Percentiles rank a stretch among this genome's conserved stretches.
These are phyloP conservation scores for Nematocida sp. DNA, from an alignment of 371 early-diverging fungal genomes.

Conservation along the genomic window DNA sequence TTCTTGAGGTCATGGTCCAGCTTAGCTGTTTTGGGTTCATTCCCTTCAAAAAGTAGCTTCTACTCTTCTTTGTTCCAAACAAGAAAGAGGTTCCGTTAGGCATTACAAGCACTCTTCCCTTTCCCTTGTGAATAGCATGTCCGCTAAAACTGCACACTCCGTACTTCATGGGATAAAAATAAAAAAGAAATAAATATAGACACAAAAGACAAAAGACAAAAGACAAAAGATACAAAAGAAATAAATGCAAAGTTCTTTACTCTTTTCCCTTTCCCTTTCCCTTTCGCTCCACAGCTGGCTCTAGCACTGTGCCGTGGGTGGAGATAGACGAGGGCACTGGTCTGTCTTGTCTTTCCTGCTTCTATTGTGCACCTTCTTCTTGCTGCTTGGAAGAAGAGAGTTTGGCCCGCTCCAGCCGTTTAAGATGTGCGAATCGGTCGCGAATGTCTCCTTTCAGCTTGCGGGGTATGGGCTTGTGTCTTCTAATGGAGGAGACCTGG, in stretches of 20 bases:
- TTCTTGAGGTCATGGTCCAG: conserved; percentile 50
- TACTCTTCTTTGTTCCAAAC: conserved; percentile 29
- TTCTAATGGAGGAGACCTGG: conserved; percentile 74
- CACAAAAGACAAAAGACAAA: too few species aligned
- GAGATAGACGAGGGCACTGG: too few species aligned
- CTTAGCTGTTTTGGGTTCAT: conserved; percentile 50
- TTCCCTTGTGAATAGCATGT: conserved; percentile 49
- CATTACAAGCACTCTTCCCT: conserved; percentile 39
- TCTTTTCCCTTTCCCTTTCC: too few species aligned
- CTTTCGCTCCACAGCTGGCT: too few species aligned
- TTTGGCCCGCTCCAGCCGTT: too few species aligned
- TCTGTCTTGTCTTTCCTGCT: not conserved
- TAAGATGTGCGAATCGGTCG: conserved; percentile 52
- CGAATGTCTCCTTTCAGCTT: conserved; percentile 58
- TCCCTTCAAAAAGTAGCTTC: conserved; percentile 36
- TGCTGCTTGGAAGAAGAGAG: conserved; percentile 56
- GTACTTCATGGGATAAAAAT: conserved; percentile 44
- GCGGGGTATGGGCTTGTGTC: conserved; percentile 61
- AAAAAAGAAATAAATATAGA: conserved; percentile 42
- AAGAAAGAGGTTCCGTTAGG: conserved; percentile 39
- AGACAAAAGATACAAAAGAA: too few species aligned
- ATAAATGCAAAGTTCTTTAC: too few species aligned
- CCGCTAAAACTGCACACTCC: conserved; percentile 54
- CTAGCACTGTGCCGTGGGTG: too few species aligned
- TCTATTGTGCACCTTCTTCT: conserved; percentile 37